Base-by-base conservation (phyloP, 331 rosid species). In the Saraca asoca region DNA sequence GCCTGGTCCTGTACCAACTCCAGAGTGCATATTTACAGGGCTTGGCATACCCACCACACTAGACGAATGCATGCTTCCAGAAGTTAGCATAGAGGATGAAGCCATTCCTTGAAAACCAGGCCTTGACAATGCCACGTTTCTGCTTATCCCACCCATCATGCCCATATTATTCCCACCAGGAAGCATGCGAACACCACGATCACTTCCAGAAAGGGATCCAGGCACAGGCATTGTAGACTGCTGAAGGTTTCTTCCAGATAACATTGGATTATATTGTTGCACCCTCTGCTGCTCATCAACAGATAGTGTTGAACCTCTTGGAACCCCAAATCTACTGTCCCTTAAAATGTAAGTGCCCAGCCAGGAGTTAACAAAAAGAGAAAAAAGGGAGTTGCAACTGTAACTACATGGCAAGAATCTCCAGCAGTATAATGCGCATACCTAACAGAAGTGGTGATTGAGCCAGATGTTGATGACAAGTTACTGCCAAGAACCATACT, bases 221-320 rank as follows among this genome's bases (percentile, higher is more conserved):
- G 99, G 82, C 43, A 79, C 73, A 7, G 96, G 62, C 78, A 90
- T 70, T 87, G 76, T 71, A 66, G 96, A 62, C 58, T 90, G 97
- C 73, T 77, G 91, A 75, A 85, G 66, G 75, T 71, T 91, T 79
- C 97, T 83, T 60, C 91, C 73, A 10, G 99, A 79, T 46, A 88
- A 43, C 78, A 83, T 82, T 79, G 83, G 96, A 77, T 85, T 90
- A 73, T 85, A 88, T 49, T 94, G 95, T 76, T 88, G 99, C 70
- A 83, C 64, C 80, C 88, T 83, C 79, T 95, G 90, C 83, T 90
- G 99, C 75, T 91, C 99, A 37, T 95, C 99, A 13, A 72, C 95
- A 4, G 90, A 85, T 82, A 87, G 68, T 44, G 92, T 80, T 0
- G 88, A 72, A 55, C 78, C 44, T 70, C 99, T 82, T 5, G 92